These are phyloP conservation scores for Alternaria solani DNA, from an alignment of 2,329 filamentous ascomycete genomes.

Conservation along the genomic window DNA sequence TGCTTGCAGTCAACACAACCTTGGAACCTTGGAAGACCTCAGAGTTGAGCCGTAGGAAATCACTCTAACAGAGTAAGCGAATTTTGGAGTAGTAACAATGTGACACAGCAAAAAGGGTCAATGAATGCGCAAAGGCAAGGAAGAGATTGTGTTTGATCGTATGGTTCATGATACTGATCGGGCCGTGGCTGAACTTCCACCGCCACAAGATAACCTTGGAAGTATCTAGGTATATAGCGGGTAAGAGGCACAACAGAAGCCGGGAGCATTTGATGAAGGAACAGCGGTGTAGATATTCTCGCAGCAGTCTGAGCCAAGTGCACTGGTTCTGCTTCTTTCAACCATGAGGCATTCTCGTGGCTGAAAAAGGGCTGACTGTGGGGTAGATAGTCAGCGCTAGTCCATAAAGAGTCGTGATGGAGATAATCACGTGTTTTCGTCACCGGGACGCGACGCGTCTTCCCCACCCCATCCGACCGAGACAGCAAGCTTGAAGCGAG, in stretches of 20 bases:
- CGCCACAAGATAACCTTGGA: background rate
- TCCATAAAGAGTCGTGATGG: constrained; percentile 2
- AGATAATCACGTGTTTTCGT: constrained; percentile 12
- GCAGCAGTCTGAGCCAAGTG: background rate
- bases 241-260: background rate
- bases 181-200: background rate
- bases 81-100: background rate
- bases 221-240: background rate
- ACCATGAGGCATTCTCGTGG: background rate
- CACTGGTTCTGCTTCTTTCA: background rate
- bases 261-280: background rate
- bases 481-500: background rate
- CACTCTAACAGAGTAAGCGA: background rate
- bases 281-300: background rate
- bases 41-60: background rate
- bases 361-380: background rate
- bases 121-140: background rate
- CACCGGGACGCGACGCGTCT: constrained; percentile 13
- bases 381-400: background rate
- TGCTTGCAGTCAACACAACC: background rate
- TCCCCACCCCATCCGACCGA: constrained; percentile 4
- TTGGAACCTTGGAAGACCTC: no score
- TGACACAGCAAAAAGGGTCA: background rate
- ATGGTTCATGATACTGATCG: background rate
- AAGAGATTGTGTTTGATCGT: background rate